Evolutionary conservation across 1,139 yeast genomes (phyloP).

Genomic region (Kurtzmaniella quercitrusa): DNA sequence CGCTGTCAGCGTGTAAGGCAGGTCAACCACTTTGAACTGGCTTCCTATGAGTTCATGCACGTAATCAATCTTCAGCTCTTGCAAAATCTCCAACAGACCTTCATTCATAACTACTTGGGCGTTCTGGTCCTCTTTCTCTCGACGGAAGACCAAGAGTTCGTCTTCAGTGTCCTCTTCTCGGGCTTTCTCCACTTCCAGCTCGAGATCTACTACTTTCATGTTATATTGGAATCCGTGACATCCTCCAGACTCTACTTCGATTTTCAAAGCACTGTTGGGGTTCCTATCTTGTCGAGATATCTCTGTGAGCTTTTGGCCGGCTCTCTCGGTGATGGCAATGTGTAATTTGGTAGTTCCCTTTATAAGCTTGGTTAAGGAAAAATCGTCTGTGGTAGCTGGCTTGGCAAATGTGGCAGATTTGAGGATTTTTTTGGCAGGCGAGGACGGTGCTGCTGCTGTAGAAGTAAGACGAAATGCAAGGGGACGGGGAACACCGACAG

Average conservation of each 20-base stretch:
- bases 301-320: constrained; percentile 46
- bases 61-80: constrained; percentile 85
- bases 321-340: constrained; percentile 39
- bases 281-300: constrained; percentile 57
- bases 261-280: constrained; percentile 59
- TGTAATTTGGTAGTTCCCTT: constrained; percentile 34
- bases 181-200: constrained; percentile 36
- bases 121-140: constrained; percentile 29
- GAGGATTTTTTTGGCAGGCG: constrained; percentile 13
- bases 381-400: constrained; percentile 21
- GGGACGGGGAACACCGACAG: neutral
- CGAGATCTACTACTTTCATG: constrained; percentile 53
- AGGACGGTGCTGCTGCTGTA: neutral
- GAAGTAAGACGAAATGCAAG: neutral
- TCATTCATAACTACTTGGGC: constrained; percentile 78
- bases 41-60: constrained; percentile 93
- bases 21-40: constrained; percentile 85
- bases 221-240: constrained; percentile 97
- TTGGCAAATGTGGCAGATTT: constrained; percentile 24
- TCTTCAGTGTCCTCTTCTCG: constrained; percentile 29
- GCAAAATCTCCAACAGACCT: constrained; percentile 71
- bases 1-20: constrained; percentile 84
- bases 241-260: constrained; percentile 95
- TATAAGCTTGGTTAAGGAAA: constrained; percentile 24
- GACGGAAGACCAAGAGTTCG: constrained; percentile 53